A percentile compares a stretch with the other conserved stretches of the same genome.
Conservation (phyloP, 306 rosid genomes). For the Fagus sylvatica region DNA sequence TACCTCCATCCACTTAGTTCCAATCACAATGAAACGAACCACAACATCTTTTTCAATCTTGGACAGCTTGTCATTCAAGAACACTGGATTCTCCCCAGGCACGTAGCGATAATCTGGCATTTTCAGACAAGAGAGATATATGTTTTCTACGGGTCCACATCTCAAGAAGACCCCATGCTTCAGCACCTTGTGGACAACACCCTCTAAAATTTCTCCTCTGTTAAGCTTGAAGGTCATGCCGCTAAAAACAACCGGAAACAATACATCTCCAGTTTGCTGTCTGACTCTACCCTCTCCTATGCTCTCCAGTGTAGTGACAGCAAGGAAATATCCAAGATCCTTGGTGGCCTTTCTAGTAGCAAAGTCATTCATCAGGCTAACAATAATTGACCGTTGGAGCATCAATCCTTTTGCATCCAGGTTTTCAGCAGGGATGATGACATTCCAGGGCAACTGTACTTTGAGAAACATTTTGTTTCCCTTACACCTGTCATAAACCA, state of each 20-base stretch:
- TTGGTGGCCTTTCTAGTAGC: conserved; percentile 67
- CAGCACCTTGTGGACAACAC: conserved; percentile 72
- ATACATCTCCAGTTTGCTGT: conserved; percentile 73
- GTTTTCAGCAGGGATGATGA: conserved; percentile 66
- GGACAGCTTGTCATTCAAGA: conserved; percentile 56
- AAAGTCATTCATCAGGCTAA: conserved; percentile 63
- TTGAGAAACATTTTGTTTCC: conserved; percentile 59
- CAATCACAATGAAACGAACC: conserved; percentile 71
- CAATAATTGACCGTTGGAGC: conserved; percentile 67
- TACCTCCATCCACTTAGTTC: conserved; percentile 90
- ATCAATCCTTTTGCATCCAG: conserved; percentile 57
- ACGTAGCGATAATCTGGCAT: conserved; percentile 74
- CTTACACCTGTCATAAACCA: conserved; percentile 30
- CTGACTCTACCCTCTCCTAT: conserved; percentile 85
- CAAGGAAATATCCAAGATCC: conserved; percentile 73
- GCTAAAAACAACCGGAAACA: conserved; percentile 72
- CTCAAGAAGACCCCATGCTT: conserved; percentile 86
- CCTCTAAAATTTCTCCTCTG: conserved; percentile 78
- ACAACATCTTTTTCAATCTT: conserved; percentile 61
- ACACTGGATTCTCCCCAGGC: conserved; percentile 69
- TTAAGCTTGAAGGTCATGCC: conserved; percentile 73
- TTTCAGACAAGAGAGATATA: conserved; percentile 61
- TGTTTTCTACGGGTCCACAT: conserved; percentile 77
- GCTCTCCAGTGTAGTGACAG: conserved; percentile 65
- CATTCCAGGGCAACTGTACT: conserved; percentile 77